A percentile compares a stretch with the other conserved stretches of the same genome.
Conservation (phyloP, 345 rosid species). For the Conringia planisiliqua region DNA sequence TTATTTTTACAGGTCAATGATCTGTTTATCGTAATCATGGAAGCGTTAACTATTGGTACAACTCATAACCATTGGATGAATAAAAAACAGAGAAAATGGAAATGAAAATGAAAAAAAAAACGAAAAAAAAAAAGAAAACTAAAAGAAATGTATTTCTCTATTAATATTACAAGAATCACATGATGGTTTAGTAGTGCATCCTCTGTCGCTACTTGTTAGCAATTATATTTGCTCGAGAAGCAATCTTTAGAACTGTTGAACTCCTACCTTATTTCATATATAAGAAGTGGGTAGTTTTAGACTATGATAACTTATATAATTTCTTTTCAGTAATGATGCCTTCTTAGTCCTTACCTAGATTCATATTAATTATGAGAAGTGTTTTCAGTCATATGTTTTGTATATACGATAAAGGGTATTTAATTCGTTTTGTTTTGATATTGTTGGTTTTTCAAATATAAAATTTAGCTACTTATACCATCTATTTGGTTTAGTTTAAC, state of each 20-base stretch:
- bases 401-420: no score
- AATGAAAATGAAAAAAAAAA: no score
- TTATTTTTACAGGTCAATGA: background rate
- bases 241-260: background rate
- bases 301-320: background rate
- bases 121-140: background rate
- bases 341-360: background rate
- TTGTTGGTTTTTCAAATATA: no score
- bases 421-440: no score
- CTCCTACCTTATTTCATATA: background rate
- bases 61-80: conserved; percentile 3
- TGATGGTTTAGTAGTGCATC: background rate
- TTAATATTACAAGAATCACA: background rate
- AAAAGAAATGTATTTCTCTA: background rate
- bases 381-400: background rate
- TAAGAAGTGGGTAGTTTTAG: background rate
- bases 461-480: no score
- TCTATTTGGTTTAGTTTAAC: no score
- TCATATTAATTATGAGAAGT: background rate
- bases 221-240: background rate
- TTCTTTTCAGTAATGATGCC: background rate
- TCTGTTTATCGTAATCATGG: conserved; percentile 11
- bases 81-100: background rate
- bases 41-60: background rate
- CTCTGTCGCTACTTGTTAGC: background rate